Conservation (phyloP, 495 filamentous ascomycete genomes). For the Xylaria scruposa region DNA sequence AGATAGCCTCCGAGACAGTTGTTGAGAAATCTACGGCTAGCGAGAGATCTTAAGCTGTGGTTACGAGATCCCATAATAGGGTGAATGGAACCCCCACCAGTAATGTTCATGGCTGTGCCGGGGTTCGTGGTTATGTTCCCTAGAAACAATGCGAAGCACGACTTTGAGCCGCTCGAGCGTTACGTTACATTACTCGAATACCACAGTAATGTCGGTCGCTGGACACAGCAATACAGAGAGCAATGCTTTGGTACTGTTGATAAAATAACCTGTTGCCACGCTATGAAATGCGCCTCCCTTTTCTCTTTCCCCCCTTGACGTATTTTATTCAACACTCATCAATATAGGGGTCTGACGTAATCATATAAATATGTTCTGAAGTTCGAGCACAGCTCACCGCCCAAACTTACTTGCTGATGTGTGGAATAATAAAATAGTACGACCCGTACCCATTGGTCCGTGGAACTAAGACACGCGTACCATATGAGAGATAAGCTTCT, state of each 20-base stretch:
- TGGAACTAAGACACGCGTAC: not conserved
- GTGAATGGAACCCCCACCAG: not conserved
- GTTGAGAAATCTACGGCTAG: not conserved
- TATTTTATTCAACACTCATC: not conserved
- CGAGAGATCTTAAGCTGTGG: not conserved
- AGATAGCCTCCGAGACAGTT: too few relatives aligned
- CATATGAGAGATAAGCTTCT: not conserved
- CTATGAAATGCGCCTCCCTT: not conserved
- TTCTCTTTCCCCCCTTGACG: too few relatives aligned
- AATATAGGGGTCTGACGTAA: not conserved
- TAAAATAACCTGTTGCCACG: not conserved
- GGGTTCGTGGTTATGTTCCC: not conserved
- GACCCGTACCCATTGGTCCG: not conserved
- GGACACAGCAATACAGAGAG: not conserved
- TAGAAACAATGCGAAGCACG: not conserved
- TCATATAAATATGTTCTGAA: not conserved
- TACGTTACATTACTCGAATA: not conserved
- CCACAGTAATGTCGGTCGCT: not conserved
- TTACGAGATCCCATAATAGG: not conserved
- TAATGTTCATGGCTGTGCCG: not conserved
- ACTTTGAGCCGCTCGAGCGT: not conserved
- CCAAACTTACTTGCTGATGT: not conserved
- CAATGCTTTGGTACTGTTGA: not conserved
- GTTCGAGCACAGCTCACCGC: not conserved
- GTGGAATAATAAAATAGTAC: not conserved